Base-by-base conservation (phyloP, 768 basidiomycete species). In the Lentinula aciculospora region DNA sequence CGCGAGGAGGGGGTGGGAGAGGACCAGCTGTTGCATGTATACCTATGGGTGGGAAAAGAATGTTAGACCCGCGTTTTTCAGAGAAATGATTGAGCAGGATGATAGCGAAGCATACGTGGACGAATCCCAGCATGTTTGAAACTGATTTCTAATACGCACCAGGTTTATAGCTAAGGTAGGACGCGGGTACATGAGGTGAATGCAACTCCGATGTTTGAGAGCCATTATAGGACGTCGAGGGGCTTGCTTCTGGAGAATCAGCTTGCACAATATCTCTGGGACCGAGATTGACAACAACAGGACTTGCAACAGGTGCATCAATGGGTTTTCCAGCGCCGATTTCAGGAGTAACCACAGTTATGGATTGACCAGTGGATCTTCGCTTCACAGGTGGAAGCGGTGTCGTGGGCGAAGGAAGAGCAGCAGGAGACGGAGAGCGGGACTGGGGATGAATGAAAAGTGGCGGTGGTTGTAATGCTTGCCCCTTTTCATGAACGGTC, bases 11-110 rank as follows among this genome's bases (percentile, higher is more conserved):
- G 31, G 82, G 81, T 28, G 89, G 88, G 58, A 88, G 75, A 47
- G 89, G 88, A 3, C 87, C 86, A 40, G 88, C 88, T 23, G 80
- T 88, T 6, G 86, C 76, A 69, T 91, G 85, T 1, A 85, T 64
- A 49, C 81, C 80, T 75, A 63, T 39, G 27, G 62, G 58, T 39
- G 58, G 60, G 60, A 39, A 39, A 28, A 53, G 15, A 39, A 39
- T 37, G 46, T 29, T 28, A 28, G 23, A 34, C 49, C 34, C 31
- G 49, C 49, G 49, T 31, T n/a, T 50, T 32, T 36, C n/a, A 23
- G 3, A 44, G 59, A 49, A 58, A 64, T 46, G 54, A 60, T 58
- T 17, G 53, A 53, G 45, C 17, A 23, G 28, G 29, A 12, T 42
- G 17, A 42, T 9, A 17, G 29, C n/a, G 31, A 21, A 34, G 49